Evolutionary conservation across 768 basidiomycete genomes (phyloP).

Genomic region (Asterophora lycoperdoides): DNA sequence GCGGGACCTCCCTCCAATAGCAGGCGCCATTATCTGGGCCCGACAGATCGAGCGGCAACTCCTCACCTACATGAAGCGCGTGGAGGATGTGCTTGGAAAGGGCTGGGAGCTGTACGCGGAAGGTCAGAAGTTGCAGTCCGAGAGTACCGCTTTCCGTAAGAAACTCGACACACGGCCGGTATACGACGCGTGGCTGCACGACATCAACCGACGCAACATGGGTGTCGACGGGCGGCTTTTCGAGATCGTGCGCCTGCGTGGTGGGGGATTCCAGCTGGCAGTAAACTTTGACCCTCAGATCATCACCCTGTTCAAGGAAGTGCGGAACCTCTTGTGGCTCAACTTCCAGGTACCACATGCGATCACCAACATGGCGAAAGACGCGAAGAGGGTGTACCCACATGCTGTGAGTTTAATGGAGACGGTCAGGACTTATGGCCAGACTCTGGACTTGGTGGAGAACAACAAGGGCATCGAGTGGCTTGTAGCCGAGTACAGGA

Average conservation of each 20-base stretch:
- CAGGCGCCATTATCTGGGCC: conserved; percentile 98
- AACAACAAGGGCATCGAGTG: conserved; percentile 89
- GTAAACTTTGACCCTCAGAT: conserved; percentile 99
- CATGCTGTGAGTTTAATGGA: conserved; percentile 99
- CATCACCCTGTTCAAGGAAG: conserved; percentile 98
- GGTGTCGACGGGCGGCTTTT: conserved; percentile 88
- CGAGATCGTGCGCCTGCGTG: conserved; percentile 76
- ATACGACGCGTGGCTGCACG: conserved; percentile 94
- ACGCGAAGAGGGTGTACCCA: conserved; percentile 96
- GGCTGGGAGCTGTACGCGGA: conserved; percentile 99
- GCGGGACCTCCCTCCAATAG: conserved; percentile 97
- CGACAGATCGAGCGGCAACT: conserved; percentile 98
- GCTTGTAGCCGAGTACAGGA: conserved; percentile 91
- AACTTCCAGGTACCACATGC: conserved; percentile 94
- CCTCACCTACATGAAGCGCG: conserved; percentile 95
- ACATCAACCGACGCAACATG: conserved; percentile 92
- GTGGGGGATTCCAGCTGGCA: conserved; percentile 78
- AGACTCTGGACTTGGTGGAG: conserved; percentile 90
- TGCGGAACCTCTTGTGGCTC: conserved; percentile 92
- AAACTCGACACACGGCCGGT: conserved; percentile 94
- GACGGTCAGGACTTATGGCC: conserved; percentile 95
- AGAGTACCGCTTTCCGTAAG: conserved; percentile 86
- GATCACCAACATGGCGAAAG: conserved; percentile 95
- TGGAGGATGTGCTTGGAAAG: conserved; percentile 96
- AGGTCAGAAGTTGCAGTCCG: conserved; percentile 93